Base-by-base conservation (phyloP, 805 yeast genomes). In the Nakazawaea ishiwadae region DNA sequence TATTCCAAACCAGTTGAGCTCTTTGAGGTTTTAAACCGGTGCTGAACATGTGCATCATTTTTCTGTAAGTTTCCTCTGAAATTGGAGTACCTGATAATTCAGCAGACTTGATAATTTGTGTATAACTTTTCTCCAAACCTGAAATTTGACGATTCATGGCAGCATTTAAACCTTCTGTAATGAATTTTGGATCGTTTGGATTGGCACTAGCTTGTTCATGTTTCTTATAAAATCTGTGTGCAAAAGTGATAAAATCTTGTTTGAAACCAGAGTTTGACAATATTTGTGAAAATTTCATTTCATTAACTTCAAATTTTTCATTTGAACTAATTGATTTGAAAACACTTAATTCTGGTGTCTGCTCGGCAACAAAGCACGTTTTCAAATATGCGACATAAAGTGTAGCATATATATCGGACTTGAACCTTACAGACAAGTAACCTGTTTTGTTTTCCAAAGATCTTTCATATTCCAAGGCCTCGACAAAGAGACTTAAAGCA, bases 1-100 rank as follows among this genome's bases (percentile, higher is more conserved):
- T 63, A 45, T 72, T 74, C 76, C 85, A 81, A 1, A 76, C 55
- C 9, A 59, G 59, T 43, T 71, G 60, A 2, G 72, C 70, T 28
- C 59, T 60, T 12, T 56, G 56, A 14, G 65, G 59, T 20, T 49
- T 46, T 31, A 65, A 64, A 31, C 63, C 51, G 1, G 56, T 60
- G 42, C 65, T 64, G 52, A 61, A 76, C 30, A 68, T 67, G 26
- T 64, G 55, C 81, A 79, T 75, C 41, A 73, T 53, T 26, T 62
- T 58, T 36, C 62, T 56, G 37, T 71, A 54, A 0, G 77, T 67
- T 6, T 53, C 54, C 48, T 71, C 74, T 4, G 59, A 55, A 16
- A 78, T 53, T 5, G 65, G 56, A 11, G 46, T 54, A 1, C 59
- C 58, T 37, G 59, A 62, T 10, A 35, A 27, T 23, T 53, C 40